Evolutionary conservation across 768 basidiomycete species (phyloP), one percentile per base, ranked within the genome.

Genomic region (Hericium coralloides): DNA sequence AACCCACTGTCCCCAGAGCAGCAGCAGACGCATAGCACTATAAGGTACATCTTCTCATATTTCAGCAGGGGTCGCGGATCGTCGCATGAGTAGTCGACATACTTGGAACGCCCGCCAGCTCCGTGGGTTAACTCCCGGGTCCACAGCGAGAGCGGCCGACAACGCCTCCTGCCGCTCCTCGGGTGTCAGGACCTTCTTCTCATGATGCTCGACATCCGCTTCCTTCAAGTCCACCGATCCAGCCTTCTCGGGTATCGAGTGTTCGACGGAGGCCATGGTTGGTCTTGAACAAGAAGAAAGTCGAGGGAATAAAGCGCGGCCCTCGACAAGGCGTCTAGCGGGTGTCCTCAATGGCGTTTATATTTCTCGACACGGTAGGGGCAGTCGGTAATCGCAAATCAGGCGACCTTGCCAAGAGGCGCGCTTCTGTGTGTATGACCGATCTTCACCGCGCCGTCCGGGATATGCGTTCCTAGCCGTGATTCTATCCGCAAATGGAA

Each of bases 1-100:
- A 81, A 80, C 7, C 79, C 79, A 57, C 71, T 77, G 64, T 79
- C 78, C 22, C 78, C 77, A 2, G 77, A 74, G 61, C 78, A 80
- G 62, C 73, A 78, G 56, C 76, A 78, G 12, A 73, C 72, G 15
- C 75, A 68, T 36, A 80, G 65, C n/a, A 76, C 75, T 49, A 77
- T 68, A 52, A 79, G 64, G 55, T 79, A 79, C 66, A 78, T 67
- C 76, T 77, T 31, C 31, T 31, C 31, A 31, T 31, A 7, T 31
- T 31, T 31, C 31, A 31, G 20, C 10, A 57, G 14, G 18, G 20
- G 37, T 3, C 8, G 15, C 7, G 23, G 3, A 12, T 9, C 5
- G 31, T 31, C 31, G 8, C 31, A 31, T 31, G 31, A 6, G 31
- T 31, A 31, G 8, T 31, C 31, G 31, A 9, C 31, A 48, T 43